phyloP scores from a whole-genome alignment of 2,329 filamentous ascomycete species.

The Hortaea sp. region DNA sequence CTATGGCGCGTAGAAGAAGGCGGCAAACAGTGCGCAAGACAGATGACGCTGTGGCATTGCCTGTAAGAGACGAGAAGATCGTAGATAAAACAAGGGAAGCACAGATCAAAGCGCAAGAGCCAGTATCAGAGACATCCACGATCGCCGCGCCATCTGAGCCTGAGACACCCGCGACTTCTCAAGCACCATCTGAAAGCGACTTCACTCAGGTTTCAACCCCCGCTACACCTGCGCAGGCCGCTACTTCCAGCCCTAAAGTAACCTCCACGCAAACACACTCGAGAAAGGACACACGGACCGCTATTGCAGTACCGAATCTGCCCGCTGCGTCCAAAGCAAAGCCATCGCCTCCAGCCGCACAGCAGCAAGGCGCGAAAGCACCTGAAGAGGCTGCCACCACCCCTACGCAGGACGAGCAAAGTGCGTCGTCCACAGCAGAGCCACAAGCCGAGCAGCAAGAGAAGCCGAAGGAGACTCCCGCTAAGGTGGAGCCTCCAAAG shows the following conservation, averaged over 20 bases:
- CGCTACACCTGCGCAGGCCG: constrained; percentile 33
- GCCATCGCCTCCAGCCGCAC: constrained; percentile 27
- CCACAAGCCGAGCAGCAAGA: constrained; percentile 21
- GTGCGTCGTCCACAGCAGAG: background rate
- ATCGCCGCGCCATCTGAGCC: constrained; percentile 35
- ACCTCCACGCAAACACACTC: constrained; percentile 21
- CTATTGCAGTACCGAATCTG: constrained; percentile 43
- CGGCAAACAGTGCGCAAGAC: constrained; percentile 28
- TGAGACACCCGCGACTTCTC: constrained; percentile 49
- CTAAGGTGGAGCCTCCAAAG: constrained; percentile 31
- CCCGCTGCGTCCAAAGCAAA: constrained; percentile 38
- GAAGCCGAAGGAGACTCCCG: constrained; percentile 33
- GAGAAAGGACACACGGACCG: constrained; percentile 33
- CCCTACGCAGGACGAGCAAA: constrained; percentile 5
- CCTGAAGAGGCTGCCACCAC: constrained; percentile 6
- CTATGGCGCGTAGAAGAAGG: constrained; percentile 37
- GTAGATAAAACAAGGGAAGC: constrained; percentile 12
- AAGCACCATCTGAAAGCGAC: constrained; percentile 47
- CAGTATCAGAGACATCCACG: constrained; percentile 36
- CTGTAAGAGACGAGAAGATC: constrained; percentile 31
- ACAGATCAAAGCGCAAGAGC: constrained; percentile 21
- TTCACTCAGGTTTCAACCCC: constrained; percentile 37
- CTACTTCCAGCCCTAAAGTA: constrained; percentile 21
- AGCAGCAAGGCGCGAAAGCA: constrained; percentile 17
- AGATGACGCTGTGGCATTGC: constrained; percentile 40